Base-by-base conservation (phyloP, 129 eudicot species). In the Chrysanthemum lavandulifolium region DNA sequence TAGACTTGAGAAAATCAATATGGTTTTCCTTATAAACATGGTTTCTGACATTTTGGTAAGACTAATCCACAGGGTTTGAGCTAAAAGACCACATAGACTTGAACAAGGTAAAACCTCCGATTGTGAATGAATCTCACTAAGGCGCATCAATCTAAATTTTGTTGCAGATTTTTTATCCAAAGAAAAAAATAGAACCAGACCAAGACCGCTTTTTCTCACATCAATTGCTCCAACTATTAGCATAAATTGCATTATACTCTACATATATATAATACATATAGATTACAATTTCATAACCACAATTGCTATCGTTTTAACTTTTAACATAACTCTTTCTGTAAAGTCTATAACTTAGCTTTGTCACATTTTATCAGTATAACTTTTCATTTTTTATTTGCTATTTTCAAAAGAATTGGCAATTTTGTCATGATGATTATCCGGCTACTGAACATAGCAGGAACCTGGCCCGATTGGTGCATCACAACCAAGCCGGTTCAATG, bases 381-480 rank as follows among this genome's bases (percentile, higher is more conserved):
- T 77, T 67, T 2, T 53, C 77, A 21, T 43, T 15, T 27, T 52
- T 78, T 64, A 57, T 64, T 63, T 15, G 65, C 14, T 15, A 27
- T 65, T 45, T 47, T 55, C 55, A 31, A 72, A 67, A 72, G 73
- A 78, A 78, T 64, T 66, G 67, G 58, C 76, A 50, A 6, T 48
- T 67, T 76, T 47, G 60, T 49, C 68, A 67, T 40, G 47, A 48
- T 51, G 48, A 61, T 62, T 31, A 63, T 74, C 40, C 61, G 13
- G 43, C 71, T 83, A 90, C 79, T 87, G 96, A 23, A 10, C 15
- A 60, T 82, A 87, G 77, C 97, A 94, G 13, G 98, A 94, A 14
- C 93, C 97, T n/a, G 98, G 97, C 55, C 60, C 89, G 12, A 23
- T 50, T 11, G 98, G 98, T 36, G 85, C 84, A 7, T 12, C 82